Evolutionary conservation across 768 basidiomycete species (phyloP).

Genomic region (Rhodotorula kratochvilovae): DNA sequence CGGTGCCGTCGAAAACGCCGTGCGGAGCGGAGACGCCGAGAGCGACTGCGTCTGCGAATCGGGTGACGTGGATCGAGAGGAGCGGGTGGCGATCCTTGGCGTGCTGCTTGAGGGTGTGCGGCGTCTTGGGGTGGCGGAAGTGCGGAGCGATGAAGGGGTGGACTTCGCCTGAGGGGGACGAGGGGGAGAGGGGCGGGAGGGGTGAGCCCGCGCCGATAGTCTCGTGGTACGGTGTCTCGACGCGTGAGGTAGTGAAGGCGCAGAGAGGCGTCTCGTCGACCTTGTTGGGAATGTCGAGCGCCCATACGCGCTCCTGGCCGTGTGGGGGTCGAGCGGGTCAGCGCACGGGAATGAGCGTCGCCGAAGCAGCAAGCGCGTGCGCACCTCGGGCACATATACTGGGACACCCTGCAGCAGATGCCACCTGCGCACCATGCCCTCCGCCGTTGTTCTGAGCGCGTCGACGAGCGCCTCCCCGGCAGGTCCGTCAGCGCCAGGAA

Average conservation of each 20-base stretch:
- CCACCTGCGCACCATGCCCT: slow-evolving; percentile 1
- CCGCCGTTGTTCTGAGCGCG: neutral
- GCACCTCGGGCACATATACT: neutral
- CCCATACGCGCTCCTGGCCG: neutral
- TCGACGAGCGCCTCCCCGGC: neutral
- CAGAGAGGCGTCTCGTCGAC: neutral
- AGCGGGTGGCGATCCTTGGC: neutral
- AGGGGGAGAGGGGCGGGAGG: neutral
- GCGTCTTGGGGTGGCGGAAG: neutral
- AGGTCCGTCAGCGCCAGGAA: neutral
- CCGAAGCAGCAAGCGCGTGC: neutral
- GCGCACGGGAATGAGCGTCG: neutral
- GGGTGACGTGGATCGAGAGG: neutral
- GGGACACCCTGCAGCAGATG: neutral
- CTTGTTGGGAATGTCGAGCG: neutral
- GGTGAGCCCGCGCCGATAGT: neutral
- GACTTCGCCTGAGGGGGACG: neutral
- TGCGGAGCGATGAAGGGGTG: neutral
- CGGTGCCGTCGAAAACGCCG: neutral
- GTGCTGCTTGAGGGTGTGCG: too few relatives aligned
- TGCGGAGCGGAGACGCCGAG: neutral
- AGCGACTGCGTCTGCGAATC: neutral
- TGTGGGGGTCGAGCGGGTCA: too few relatives aligned
- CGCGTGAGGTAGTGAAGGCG: neutral
- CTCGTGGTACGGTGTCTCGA: neutral